Evolutionary conservation across 169 alveolate genomes (phyloP).

Genomic region (Plasmodium gallinaceum): DNA sequence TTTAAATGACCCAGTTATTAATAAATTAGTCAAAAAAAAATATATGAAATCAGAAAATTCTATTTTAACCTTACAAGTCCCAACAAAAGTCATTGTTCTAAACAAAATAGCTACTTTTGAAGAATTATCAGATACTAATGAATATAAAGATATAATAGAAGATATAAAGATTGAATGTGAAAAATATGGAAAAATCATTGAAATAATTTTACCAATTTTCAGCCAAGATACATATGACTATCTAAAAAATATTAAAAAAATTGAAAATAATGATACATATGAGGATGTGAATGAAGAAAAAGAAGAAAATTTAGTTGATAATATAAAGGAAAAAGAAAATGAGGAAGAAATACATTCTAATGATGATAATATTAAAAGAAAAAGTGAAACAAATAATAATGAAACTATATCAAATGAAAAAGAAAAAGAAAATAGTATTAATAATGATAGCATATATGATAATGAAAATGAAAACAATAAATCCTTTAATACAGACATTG

Average conservation of each 20-base stretch:
- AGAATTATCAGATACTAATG: conserved; percentile 87
- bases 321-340: not conserved
- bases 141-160: conserved; percentile 87
- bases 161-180: conserved; percentile 88
- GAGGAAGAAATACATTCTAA: not conserved
- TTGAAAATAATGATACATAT: no score
- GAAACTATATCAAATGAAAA: not conserved
- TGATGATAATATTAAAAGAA: not conserved
- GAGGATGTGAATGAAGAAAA: not conserved
- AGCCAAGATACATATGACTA: conserved; percentile 70
- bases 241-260: not conserved
- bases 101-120: conserved; percentile 85
- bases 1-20: conserved; percentile 77
- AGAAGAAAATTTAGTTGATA: not conserved
- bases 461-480: no score
- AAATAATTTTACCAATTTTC: conserved; percentile 86
- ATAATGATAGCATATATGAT: no score
- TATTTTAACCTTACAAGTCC: conserved; percentile 79
- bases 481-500: not conserved
- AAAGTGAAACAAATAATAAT: not conserved
- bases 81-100: conserved; percentile 83
- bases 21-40: conserved; percentile 74
- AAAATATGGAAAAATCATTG: conserved; percentile 84
- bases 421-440: not conserved
- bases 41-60: conserved; percentile 55